Base-by-base conservation (phyloP, 2,329 filamentous ascomycete genomes). In the Plenodomus tracheiphilus region DNA sequence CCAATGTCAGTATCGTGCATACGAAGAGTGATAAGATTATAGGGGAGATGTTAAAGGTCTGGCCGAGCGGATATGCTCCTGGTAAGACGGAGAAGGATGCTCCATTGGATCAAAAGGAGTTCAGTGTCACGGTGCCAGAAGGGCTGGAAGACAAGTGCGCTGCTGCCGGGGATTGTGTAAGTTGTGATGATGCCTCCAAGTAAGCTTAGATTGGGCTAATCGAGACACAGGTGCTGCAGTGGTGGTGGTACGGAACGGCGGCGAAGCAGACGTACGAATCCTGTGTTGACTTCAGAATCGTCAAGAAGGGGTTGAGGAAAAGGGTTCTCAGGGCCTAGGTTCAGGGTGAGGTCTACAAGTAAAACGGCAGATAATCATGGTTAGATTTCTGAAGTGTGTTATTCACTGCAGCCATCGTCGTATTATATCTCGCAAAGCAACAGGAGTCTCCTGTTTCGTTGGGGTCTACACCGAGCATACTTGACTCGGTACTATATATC, bases 261-360 rank as follows among this genome's bases (percentile, higher is more conserved):
- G 78, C 80, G 39, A 62, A 77, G 49, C 83, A 86, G 74, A 84
- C 83, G 1, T 85, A 86, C 59, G 79, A 84, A 70, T 79, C 78
- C 43, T 86, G 83, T 64, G 73, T 85, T 35, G 83, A 85, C 59
- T 85, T 86, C 53, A 74, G 66, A 41, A 66, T 77, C 19, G 36
- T 40, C 21, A 51, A 51, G 40, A 54, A 46, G 43, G 34, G 34
- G 8, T 28, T 37, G 9, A 34, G 22, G 5, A 32, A 21, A 19
- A 25, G 43, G 21, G 28, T 41, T 17, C 51, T 57, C 36, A 48
- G 22, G 7, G 47, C 45, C 30, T 54, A 39, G 36, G 5, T 5
- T 17, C 11, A 18, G 16, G n/a, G 16, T 18, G 4, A 18, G 13
- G 17, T n/a, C n/a, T n/a, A n/a, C n/a, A n/a, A n/a, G n/a, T n/a